Evolutionary conservation across 768 basidiomycete species (phyloP), one percentile per base, ranked within the genome.

Genomic region (Suillus sp.): DNA sequence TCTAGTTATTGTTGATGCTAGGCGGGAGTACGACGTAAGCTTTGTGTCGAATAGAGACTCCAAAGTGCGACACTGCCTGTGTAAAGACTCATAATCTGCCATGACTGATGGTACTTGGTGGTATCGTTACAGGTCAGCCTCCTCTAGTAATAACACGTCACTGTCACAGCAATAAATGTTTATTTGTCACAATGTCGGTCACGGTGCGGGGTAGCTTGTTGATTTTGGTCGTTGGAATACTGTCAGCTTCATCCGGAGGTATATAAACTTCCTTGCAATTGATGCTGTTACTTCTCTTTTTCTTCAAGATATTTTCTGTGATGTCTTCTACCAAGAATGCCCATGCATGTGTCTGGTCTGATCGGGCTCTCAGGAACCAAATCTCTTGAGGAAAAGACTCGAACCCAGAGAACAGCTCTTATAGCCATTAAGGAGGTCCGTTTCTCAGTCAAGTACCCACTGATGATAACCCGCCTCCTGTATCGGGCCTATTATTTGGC

Each of bases 1-100:
- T 48, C 76, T 80, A 14, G 85, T 84, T 65, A 90, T 82, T 35
- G 81, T 81, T 4, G 90, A 85, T 9, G 92, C 94, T 47, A 97
- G 81, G 68, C 93, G 92, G 22, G 93, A 87, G 77, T 99, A 99
- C 11, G 93, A 83, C 1, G 93, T 93, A 35, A 99, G 83, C 74
- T 97, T 96, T 37, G 91, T 80, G 72, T 97, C 94, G 66, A 99
- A 91, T 27, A 94, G 83, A 53, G 94, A 93, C 73, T 99, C 96
- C 32, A 98, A 86, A 5, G 95, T 95, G 70, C 96, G 84, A 77
- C 93, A 93, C 76, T 96, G 95, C 60, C 95, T 81, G 70, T 97
- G 92, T 37, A 98, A 83, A 61, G 90, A 85, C 69, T 99, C 96
- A 79, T 95, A 96, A 68, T 80, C 87, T 63, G 89, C 81, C 91